Percentiles rank a stretch among this genome's conserved stretches.
phyloP scores from a whole-genome alignment of 2,329 filamentous ascomycete species.

The Phialophora chinensis region DNA sequence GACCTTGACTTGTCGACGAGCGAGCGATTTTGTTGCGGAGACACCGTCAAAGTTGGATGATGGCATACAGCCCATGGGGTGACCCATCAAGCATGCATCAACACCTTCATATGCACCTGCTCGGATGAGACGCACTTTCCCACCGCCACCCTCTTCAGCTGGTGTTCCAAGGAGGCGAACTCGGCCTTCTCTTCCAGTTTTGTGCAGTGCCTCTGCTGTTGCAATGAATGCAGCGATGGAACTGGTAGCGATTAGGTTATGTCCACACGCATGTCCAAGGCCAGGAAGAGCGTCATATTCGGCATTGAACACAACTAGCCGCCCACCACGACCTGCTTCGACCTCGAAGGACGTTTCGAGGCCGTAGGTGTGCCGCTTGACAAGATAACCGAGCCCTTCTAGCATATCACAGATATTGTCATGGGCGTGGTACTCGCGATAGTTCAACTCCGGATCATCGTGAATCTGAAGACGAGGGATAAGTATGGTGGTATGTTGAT shows the following conservation, averaged over 20 bases:
- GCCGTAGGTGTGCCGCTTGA: conserved; percentile 59
- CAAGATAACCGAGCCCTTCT: conserved; percentile 52
- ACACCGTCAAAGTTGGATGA: conserved; percentile 24
- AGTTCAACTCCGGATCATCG: conserved; percentile 60
- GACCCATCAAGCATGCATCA: conserved; percentile 54
- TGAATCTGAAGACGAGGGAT: conserved; percentile 43
- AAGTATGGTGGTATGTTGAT: neutral
- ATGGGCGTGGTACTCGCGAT: conserved; percentile 60
- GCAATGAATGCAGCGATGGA: conserved; percentile 48
- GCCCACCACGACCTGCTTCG: conserved; percentile 50
- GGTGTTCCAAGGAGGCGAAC: conserved; percentile 49
- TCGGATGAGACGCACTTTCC: conserved; percentile 51
- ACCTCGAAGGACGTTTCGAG: conserved; percentile 60
- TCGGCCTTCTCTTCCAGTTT: conserved; percentile 39
- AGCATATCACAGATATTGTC: conserved; percentile 56
- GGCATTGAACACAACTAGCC: conserved; percentile 47
- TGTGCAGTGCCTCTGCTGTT: conserved; percentile 43
- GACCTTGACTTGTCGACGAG: conserved; percentile 44
- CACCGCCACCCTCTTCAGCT: conserved; percentile 49
- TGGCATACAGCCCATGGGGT: conserved; percentile 42
- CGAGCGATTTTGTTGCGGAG: conserved; percentile 43
- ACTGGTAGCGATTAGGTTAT: conserved; percentile 49
- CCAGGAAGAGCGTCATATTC: conserved; percentile 52
- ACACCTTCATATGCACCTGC: conserved; percentile 51
- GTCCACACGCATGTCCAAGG: conserved; percentile 51